Evolutionary conservation across 805 yeast species (phyloP).

Genomic region (Teunomyces stri): DNA sequence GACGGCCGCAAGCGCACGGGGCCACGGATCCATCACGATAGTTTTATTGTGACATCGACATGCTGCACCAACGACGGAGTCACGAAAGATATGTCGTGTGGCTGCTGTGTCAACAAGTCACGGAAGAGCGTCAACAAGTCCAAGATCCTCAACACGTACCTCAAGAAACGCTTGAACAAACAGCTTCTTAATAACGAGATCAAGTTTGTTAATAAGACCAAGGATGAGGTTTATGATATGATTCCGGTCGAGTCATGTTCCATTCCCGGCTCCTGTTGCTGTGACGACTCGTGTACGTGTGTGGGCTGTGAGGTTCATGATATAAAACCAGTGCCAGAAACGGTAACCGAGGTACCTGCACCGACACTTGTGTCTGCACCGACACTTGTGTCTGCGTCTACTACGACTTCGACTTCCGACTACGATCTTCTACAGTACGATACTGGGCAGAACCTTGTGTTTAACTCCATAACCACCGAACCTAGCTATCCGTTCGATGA

Average conservation of each 20-base stretch:
- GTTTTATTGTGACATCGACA: slow-evolving; percentile 32
- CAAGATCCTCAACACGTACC: slow-evolving; percentile 24
- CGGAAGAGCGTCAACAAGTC: slow-evolving; percentile 31
- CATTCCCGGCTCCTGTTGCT: slow-evolving; percentile 35
- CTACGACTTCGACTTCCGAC: neutral
- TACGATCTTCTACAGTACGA: neutral
- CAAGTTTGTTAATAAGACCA: neutral
- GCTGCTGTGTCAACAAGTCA: slow-evolving; percentile 27
- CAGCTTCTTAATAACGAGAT: neutral
- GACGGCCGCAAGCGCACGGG: slow-evolving; percentile 10
- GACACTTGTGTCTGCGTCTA: neutral
- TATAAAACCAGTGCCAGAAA: slow-evolving; percentile 2
- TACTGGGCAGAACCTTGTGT: slow-evolving; percentile 3
- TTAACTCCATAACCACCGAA: slow-evolving; percentile 5
- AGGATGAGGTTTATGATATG: slow-evolving; percentile 17
- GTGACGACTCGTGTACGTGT: slow-evolving; percentile 37
- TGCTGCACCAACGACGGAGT: slow-evolving; percentile 30
- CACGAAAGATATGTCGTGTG: slow-evolving; percentile 25
- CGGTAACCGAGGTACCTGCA: no score
- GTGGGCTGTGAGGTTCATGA: slow-evolving; percentile 37
- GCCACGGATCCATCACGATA: slow-evolving; percentile 25
- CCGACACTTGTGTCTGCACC: neutral
- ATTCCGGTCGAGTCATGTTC: slow-evolving; percentile 34
- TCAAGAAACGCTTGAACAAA: neutral
- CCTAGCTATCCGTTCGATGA: slow-evolving; percentile 1